Evolutionary conservation across 1,139 yeast genomes (phyloP), one percentile per base, ranked within the genome.

Genomic region (Diutina catenulata): DNA sequence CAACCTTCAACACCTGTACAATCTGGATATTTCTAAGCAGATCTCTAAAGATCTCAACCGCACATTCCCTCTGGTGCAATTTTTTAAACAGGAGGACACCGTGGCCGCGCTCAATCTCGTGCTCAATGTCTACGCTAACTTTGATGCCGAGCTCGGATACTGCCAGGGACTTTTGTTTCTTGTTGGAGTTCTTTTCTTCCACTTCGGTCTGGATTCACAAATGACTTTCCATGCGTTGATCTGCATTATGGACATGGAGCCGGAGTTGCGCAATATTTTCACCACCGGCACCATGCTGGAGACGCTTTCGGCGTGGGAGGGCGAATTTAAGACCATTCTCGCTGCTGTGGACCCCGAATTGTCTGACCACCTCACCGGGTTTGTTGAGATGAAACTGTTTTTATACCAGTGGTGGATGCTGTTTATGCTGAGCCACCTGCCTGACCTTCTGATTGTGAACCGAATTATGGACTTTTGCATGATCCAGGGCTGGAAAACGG

Each of bases 101-200:
- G 50, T 60, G 33, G 43, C 52, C 16, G 63, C 64, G 47, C 66
- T 78, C 39, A 77, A 77, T 29, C 68, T 71, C 24, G 72, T 78
- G 21, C 61, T 78, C 45, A 73, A 79, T 42, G 84, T 81, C 0
- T 78, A 74, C 49, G 76, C 80, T 38, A 73, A 77, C 46, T 78
- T 76, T 49, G 84, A 78, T 52, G 69, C 70, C 38, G 81, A 77
- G 47, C 72, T 78, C 44, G 86, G 86, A 7, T 78, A 78, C 51
- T 78, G 86, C 51, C 86, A 78, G 52, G 86, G 86, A 5, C 57
- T 79, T 23, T 68, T 80, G 22, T 79, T 79, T 49, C 57, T 79
- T 32, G 82, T 76, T 10, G 83, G 82, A 3, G 77, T 79, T 7
- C 56, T 78, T 39, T 62, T 73, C 43, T 67, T 75, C 53, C 65